Evolutionary conservation across 176 grass and related monocot species (phyloP), one percentile per base, ranked within the genome.

Genomic region (Thinopyrum elongatum): DNA sequence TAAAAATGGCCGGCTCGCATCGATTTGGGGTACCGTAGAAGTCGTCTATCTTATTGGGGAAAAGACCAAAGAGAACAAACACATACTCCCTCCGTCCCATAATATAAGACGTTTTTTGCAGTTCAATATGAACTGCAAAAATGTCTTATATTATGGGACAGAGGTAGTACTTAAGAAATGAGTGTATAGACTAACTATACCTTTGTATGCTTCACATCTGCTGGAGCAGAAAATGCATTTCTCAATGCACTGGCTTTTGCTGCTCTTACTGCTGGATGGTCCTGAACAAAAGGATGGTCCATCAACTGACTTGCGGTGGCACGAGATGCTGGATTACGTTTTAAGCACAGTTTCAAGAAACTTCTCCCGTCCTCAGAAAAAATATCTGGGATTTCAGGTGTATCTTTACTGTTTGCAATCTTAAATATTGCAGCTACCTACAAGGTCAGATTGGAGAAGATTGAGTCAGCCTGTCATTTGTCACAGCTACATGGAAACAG

Each of bases 371-470:
- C 90, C 82, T 84, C 71, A 35, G 94, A 97, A 63, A 97, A 91
- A 87, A 62, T 28, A 58, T 90, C 88, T 82, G 97, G 94, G 77
- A 97, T 91, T 90, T 97, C 89, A 83, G 94, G 97, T 87, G 91
- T 91, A 74, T 99, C 97, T 92, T 96, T 99, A 86, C 97, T 94
- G 74, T 99, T 97, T 41, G 93, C 92, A 10, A 99, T 99, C 90
- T 99, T 99, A 93, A 99, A 99, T 90, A 99, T 94, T 61, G 97
- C 97, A 83, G 94, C 90, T n/a, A 99, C 97, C 97, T 96, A 90
- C 85, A 82, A 84, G 42, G 78, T 53, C 23, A 82, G 9, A 89
- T 71, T 86, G 30, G 27, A 72, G 28, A 77, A 42, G 58, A 80
- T 65, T 60, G 47, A 27, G 10, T 78, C 60, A 66, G 29, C 4